Evolutionary conservation across 2,329 filamentous ascomycete genomes (phyloP), one percentile per base, ranked within the genome.

Genomic region (Cryoendolithus antarcticus): DNA sequence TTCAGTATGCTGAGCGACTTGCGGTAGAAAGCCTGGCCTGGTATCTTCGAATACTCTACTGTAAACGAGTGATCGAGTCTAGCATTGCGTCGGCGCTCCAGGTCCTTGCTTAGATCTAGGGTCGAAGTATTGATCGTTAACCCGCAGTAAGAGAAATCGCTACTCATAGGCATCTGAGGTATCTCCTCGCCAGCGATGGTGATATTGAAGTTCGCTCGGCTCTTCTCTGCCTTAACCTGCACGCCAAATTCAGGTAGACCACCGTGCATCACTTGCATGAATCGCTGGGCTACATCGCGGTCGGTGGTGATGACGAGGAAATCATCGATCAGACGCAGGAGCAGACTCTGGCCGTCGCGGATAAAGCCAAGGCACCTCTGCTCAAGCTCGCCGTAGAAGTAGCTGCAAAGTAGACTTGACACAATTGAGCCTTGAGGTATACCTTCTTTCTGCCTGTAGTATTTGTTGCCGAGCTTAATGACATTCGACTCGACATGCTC

Each of bases 391-490:
- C 84, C 88, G 56, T 98, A 98, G 60, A 96, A 95, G 62, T 93
- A 89, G 61, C 86, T 96, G 67, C 91, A 96, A 4, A 98, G 69
- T 31, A 86, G 69, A 32, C 81, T 83, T 0, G 88, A 95, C 4
- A 98, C 58, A 1, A 95, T 73, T 0, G 88, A 95, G 6, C 91
- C 91, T 59, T 98, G 91, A 0, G 91, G 88, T 30, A 98, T 96
- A 9, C 91, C 91, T 13, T 72, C 67, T 58, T 79, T 89, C 58
- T 98, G 91, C 15, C 85, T 75, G 57, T 91, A 95, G 57, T 79
- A 86, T 49, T 80, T 84, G 62, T 86, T 89, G 35, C 86, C 88
- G 30, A 96, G 80, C 54, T 83, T 86, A 53, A 98, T 77, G 19
- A 95, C 67, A 54, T 96, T 95, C 43, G 78, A 70, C 45, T 78